phyloP scores from a whole-genome alignment of 441 rosid species.

The Populus trichocarpa region DNA sequence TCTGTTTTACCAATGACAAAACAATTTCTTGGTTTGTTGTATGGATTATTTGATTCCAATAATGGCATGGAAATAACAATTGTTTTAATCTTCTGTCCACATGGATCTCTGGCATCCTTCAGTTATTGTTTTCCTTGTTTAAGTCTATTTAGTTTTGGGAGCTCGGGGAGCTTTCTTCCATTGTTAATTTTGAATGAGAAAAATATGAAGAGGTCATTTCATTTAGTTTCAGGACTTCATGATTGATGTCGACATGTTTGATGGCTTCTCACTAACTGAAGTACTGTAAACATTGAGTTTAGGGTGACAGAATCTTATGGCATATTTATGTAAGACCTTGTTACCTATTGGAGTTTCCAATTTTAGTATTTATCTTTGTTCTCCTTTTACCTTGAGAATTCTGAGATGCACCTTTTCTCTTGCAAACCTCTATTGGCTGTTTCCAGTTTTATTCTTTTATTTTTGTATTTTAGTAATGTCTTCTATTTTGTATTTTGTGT shows the following conservation, averaged over 20 bases:
- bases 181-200: not conserved
- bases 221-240: not conserved
- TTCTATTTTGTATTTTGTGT: not conserved
- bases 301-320: not conserved
- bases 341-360: not conserved
- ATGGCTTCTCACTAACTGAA: not conserved
- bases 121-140: not conserved
- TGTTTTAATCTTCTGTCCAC: not conserved
- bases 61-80: not conserved
- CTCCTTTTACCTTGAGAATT: not conserved
- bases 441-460: constrained; percentile 3
- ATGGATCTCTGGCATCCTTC: not conserved
- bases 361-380: not conserved
- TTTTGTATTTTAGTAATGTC: not conserved
- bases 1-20: not conserved
- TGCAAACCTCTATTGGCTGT: constrained; percentile 3
- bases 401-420: constrained; percentile 1
- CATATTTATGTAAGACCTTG: not conserved
- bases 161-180: not conserved
- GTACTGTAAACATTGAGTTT: not conserved
- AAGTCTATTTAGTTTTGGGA: not conserved
- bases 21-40: not conserved
- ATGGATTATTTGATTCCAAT: not conserved
- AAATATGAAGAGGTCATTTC: not conserved
- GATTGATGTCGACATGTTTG: not conserved